Conservation (phyloP, 2,329 filamentous ascomycete species). For the Monilinia laxa region DNA sequence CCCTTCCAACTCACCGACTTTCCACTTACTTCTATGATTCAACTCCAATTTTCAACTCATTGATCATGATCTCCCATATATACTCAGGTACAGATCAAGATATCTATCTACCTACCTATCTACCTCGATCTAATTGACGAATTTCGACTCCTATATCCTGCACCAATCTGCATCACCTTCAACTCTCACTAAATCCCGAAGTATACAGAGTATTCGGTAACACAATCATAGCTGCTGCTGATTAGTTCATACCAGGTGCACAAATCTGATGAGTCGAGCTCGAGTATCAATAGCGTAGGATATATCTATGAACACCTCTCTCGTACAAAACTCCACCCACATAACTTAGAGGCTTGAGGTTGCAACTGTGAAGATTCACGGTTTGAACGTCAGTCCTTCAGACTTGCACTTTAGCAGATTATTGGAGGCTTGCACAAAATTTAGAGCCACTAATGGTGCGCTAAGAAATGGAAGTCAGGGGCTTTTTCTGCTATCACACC, state of each 20-base stretch:
- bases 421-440: no score
- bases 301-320: background rate
- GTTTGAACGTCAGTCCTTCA: no score
- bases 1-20: no score
- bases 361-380: no score
- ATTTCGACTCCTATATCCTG: background rate
- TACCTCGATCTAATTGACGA: no score
- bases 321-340: background rate
- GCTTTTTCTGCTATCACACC: background rate
- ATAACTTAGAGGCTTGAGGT: background rate
- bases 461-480: no score
- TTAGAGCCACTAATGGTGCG: no score
- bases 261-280: background rate
- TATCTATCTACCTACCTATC: background rate
- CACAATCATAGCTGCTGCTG: no score
- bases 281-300: background rate
- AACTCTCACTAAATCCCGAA: background rate
- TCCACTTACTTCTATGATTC: background rate
- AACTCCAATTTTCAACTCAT: background rate
- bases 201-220: background rate
- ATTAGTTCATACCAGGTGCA: no score
- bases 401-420: no score
- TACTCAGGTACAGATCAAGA: background rate
- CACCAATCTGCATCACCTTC: background rate
- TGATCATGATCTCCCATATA: no score